phyloP scores from a whole-genome alignment of 306 rosid species.

The Canavalia ensiformis region DNA sequence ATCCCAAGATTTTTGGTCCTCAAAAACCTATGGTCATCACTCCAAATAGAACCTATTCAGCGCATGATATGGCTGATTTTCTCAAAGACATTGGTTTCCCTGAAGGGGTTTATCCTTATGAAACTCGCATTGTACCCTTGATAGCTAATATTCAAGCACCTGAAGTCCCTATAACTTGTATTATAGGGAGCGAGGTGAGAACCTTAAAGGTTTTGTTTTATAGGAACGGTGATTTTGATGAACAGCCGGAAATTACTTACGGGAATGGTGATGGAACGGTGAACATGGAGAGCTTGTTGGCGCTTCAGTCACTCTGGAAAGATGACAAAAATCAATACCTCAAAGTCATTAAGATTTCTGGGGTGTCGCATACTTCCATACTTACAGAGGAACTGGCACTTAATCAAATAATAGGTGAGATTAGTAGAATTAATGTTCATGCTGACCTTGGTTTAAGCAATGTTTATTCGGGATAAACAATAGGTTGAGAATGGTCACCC shows the following conservation, averaged over 20 bases:
- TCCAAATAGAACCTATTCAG: constrained; percentile 60
- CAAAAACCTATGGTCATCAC: constrained; percentile 63
- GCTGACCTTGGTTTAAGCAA: constrained; percentile 13
- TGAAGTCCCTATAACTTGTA: constrained; percentile 73
- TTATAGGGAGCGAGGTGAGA: constrained; percentile 69
- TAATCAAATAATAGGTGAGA: constrained; percentile 53
- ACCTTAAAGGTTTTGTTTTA: constrained; percentile 75
- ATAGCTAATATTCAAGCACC: constrained; percentile 63
- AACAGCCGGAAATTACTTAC: constrained; percentile 63
- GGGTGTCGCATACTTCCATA: constrained; percentile 69
- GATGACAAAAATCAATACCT: constrained; percentile 62
- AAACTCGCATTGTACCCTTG: constrained; percentile 65
- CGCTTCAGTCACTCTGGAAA: constrained; percentile 67
- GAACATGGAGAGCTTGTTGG: constrained; percentile 80
- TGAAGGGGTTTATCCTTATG: constrained; percentile 71
- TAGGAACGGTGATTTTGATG: constrained; percentile 65
- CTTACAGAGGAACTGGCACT: constrained; percentile 70
- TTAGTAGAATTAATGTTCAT: constrained; percentile 60
- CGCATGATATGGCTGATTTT: constrained; percentile 64
- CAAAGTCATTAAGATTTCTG: constrained; percentile 58
- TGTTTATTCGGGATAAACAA: neutral
- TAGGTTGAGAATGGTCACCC: neutral
- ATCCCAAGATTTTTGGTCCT: constrained; percentile 63
- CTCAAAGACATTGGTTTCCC: constrained; percentile 74
- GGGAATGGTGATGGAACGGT: constrained; percentile 97